Evolutionary conservation across 306 rosid species (phyloP), one percentile per base, ranked within the genome.

Genomic region (Fragaria vesca): DNA sequence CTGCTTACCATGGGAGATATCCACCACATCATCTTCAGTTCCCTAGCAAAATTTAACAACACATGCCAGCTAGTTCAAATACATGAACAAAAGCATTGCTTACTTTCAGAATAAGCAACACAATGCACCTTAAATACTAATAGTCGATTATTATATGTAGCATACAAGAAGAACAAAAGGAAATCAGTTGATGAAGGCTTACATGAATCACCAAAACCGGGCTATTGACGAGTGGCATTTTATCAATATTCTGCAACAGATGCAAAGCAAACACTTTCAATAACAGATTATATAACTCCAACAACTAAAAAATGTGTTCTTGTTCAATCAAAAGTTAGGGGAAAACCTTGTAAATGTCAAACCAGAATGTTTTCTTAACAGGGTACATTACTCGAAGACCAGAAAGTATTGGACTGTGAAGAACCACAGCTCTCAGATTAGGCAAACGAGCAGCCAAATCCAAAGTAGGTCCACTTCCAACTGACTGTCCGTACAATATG

Each of bases 11-110:
- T 90, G 96, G 67, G 93, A 88, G 54, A 78, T 40, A 81, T 90
- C 93, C 79, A 90, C 96, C 28, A 90, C 85, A 69, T 90, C 91
- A 71, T 90, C 96, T 65, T 90, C 91, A 36, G 93, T 90, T 71
- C 96, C 96, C 93, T 90, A 72, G 5, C 5, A n/a, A 86, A 62
- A 43, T 72, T 78, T 3, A 54, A 3, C 15, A 57, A 18, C 43
- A 38, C n/a, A 58, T 71, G 70, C 30, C 36, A 32, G 36, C 52
- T 11, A 11, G 1, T 52, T 52, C 58, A 52, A 52, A 6, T 52
- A 52, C 24, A 52, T 52, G 24, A 52, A 61, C 38, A 12, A 12
- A 26, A 26, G 28, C 7, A n/a, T 32, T 32, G 36, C 36, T 26
- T 28, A 26, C 8, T 63, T 61, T 28, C 40, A 13, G 67, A 62